Percentiles rank a stretch among this genome's conserved stretches.
Evolutionary conservation across 2,329 filamentous ascomycete species (phyloP).

Genomic region (Arthroderma sp.): DNA sequence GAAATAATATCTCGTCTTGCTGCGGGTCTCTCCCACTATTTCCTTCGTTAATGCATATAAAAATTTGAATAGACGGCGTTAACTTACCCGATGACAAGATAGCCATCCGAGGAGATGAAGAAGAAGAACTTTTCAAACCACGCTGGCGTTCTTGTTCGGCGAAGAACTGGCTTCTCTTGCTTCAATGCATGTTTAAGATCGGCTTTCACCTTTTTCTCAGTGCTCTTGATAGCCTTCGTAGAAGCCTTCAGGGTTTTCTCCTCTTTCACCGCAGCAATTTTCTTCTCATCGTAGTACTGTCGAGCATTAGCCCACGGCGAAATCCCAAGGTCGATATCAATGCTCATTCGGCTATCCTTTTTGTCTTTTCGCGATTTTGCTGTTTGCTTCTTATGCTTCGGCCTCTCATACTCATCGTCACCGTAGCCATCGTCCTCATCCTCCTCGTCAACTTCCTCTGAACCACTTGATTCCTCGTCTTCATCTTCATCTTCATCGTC

Average conservation of each 20-base stretch:
- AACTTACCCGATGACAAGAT: slow-evolving; percentile 62
- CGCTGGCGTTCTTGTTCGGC: slow-evolving; percentile 67
- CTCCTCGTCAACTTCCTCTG: slow-evolving; percentile 35
- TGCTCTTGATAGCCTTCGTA: slow-evolving; percentile 70
- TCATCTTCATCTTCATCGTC: slow-evolving; percentile 49
- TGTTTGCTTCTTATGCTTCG: slow-evolving; percentile 5
- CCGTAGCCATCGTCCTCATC: slow-evolving; percentile 17
- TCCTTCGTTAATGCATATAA: slow-evolving; percentile 8
- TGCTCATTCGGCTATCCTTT: slow-evolving; percentile 40
- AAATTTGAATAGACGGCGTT: not conserved
- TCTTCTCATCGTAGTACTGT: slow-evolving; percentile 85
- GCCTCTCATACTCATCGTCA: slow-evolving; percentile 6
- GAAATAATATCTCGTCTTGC: slow-evolving; percentile 88
- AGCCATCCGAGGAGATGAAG: slow-evolving; percentile 92
- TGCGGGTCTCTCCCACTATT: slow-evolving; percentile 63
- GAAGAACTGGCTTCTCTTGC: slow-evolving; percentile 77
- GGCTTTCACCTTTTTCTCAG: slow-evolving; percentile 74
- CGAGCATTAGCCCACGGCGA: slow-evolving; percentile 82
- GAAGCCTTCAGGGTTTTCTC: slow-evolving; percentile 77
- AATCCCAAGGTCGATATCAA: slow-evolving; percentile 75
- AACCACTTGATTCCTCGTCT: slow-evolving; percentile 24
- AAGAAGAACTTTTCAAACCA: slow-evolving; percentile 98
- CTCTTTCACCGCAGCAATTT: slow-evolving; percentile 70
- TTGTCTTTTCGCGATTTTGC: slow-evolving; percentile 14
- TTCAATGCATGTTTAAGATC: slow-evolving; percentile 81